phyloP scores from a whole-genome alignment of 1,284 basidiomycete species.

The Phellopilus nigrolimitatus region DNA sequence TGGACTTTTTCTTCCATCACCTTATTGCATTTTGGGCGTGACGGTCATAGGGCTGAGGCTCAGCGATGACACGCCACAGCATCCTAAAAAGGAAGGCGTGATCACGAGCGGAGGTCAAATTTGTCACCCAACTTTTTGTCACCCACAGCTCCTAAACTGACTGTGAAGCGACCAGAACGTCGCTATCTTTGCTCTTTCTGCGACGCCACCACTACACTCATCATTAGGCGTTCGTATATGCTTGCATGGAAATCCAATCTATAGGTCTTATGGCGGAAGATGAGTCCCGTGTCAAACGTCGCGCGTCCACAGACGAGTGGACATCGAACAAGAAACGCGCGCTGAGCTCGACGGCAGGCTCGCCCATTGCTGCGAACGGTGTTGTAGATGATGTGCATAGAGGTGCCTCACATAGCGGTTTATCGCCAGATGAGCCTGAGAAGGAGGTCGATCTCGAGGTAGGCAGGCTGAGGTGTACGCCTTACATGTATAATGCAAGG shows the following conservation, averaged over 20 bases:
- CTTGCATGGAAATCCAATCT: constrained; percentile 12
- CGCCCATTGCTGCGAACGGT: constrained; percentile 57
- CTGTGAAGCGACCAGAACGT: neutral
- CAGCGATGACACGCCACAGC: neutral
- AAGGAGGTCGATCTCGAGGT: constrained; percentile 72
- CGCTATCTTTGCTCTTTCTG: constrained; percentile 5
- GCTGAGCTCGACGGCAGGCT: constrained; percentile 49
- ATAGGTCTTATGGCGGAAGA: constrained; percentile 10
- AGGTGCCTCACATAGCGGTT: constrained; percentile 11
- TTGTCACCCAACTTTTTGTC: neutral
- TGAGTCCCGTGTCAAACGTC: constrained; percentile 8
- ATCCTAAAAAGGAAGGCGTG: neutral
- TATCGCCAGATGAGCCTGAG: constrained; percentile 49
- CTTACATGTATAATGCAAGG: constrained; percentile 1
- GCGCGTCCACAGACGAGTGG: constrained; percentile 16
- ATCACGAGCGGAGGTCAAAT: neutral
- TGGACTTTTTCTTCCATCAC: too few relatives aligned
- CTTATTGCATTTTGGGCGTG: neutral
- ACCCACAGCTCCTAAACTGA: neutral
- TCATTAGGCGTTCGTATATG: constrained; percentile 4
- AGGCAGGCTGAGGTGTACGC: constrained; percentile 20
- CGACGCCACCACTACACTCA: neutral
- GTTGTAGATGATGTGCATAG: constrained; percentile 23
- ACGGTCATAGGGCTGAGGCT: too few relatives aligned
- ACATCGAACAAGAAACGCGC: constrained; percentile 60